phyloP scores from a whole-genome alignment of 306 rosid genomes.

The Fragaria nilgerrensis region DNA sequence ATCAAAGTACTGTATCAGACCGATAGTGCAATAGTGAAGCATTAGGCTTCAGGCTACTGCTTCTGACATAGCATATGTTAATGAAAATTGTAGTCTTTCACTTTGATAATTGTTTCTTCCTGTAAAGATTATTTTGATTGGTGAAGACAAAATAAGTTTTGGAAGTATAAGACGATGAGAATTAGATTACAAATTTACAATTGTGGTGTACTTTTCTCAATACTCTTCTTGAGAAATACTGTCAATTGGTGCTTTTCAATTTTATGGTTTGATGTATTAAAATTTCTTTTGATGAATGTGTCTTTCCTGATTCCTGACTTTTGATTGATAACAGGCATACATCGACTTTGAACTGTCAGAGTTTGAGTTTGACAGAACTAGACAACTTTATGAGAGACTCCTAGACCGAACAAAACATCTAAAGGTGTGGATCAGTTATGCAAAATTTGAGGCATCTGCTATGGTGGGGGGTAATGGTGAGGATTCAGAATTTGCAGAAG shows the following conservation, averaged over 20 bases:
- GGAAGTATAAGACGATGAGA: background rate
- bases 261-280: background rate
- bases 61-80: background rate
- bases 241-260: background rate
- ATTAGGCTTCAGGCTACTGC: background rate
- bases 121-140: background rate
- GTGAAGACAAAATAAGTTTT: background rate
- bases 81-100: background rate
- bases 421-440: conserved; percentile 89
- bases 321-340: conserved; percentile 49
- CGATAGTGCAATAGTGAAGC: background rate
- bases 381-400: conserved; percentile 79
- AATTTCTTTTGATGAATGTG: background rate
- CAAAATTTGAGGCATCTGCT: conserved; percentile 81
- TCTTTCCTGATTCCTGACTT: background rate
- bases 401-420: conserved; percentile 90
- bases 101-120: background rate
- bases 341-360: conserved; percentile 86
- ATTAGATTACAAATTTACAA: background rate
- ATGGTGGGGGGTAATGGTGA: conserved; percentile 26
- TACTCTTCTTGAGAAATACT: background rate
- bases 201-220: background rate
- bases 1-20: too few relatives aligned
- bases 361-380: conserved; percentile 75
- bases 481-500: conserved; percentile 34